Conservation (phyloP, 345 rosid species). For the Populus ilicifolia region DNA sequence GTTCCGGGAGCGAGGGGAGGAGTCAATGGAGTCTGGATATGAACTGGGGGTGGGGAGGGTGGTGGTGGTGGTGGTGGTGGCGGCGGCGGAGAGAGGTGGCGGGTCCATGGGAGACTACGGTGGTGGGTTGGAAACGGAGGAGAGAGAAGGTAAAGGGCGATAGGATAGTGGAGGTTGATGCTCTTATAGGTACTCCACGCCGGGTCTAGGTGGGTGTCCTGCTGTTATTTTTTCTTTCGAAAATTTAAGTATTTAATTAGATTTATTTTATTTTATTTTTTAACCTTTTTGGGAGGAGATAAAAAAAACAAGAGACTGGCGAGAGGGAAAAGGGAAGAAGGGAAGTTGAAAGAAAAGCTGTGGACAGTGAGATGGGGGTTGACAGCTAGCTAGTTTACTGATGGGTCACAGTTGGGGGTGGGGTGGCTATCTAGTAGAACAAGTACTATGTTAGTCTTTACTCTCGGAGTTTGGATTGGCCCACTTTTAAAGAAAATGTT, state of each 20-base stretch:
- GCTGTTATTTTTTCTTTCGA: not conserved
- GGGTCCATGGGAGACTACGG: constrained; percentile 8
- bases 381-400: not conserved
- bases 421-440: not conserved
- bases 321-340: no score
- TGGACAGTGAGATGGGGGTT: no score
- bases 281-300: not conserved
- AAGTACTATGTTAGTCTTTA: not conserved
- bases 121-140: constrained; percentile 22
- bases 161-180: not conserved
- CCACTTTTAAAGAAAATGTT: not conserved
- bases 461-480: not conserved
- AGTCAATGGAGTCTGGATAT: constrained; percentile 59
- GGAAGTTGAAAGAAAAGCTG: not conserved
- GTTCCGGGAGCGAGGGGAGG: constrained; percentile 83
- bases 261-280: not conserved
- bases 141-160: not conserved
- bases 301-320: not conserved
- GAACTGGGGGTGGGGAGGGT: constrained; percentile 10
- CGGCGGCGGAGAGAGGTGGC: constrained; percentile 20
- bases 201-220: not conserved
- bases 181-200: constrained; percentile 23
- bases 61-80: constrained; percentile 15
- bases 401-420: not conserved
- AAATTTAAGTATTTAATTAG: not conserved